Conservation (phyloP, 495 filamentous ascomycete genomes). For the Penicillium steckii region DNA sequence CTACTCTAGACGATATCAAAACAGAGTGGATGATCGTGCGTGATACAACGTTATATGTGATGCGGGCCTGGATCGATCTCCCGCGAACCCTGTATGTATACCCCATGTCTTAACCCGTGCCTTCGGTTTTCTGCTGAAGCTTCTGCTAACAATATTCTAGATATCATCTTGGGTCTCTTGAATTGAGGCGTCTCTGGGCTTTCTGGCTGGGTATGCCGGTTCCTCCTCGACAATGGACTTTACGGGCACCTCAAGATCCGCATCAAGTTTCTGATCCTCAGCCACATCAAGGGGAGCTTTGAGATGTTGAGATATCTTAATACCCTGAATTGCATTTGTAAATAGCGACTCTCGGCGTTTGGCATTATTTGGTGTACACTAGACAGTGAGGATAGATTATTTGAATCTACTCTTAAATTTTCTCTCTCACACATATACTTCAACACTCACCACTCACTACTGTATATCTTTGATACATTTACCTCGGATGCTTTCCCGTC, state of each 20-base stretch:
- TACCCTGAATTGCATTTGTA: constrained; percentile 9
- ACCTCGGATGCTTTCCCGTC: background rate
- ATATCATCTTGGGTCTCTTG: constrained; percentile 42
- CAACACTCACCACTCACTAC: too few relatives aligned
- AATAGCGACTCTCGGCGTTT: constrained; percentile 10
- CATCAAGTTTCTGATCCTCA: background rate
- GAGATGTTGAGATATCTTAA: background rate
- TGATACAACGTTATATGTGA: constrained; percentile 59
- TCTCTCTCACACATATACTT: too few relatives aligned
- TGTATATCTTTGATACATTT: too few relatives aligned
- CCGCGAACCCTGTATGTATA: constrained; percentile 69
- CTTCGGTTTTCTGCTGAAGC: too few relatives aligned
- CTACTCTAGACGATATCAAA: constrained; percentile 56
- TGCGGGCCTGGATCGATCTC: constrained; percentile 66
- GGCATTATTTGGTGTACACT: background rate
- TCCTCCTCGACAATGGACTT: constrained; percentile 62
- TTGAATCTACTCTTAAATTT: too few relatives aligned
- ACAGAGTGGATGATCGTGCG: constrained; percentile 63
- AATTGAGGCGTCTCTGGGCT: constrained; percentile 64
- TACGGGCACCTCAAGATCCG: constrained; percentile 42
- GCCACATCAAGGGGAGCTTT: background rate
- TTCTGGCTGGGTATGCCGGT: constrained; percentile 80
- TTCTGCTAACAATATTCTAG: too few relatives aligned
- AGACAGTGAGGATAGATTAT: constrained; percentile 1
- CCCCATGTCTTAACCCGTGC: background rate